phyloP scores from a whole-genome alignment of 192 early-diverging fungal genomes.

The Entomortierella chlamydospora region DNA sequence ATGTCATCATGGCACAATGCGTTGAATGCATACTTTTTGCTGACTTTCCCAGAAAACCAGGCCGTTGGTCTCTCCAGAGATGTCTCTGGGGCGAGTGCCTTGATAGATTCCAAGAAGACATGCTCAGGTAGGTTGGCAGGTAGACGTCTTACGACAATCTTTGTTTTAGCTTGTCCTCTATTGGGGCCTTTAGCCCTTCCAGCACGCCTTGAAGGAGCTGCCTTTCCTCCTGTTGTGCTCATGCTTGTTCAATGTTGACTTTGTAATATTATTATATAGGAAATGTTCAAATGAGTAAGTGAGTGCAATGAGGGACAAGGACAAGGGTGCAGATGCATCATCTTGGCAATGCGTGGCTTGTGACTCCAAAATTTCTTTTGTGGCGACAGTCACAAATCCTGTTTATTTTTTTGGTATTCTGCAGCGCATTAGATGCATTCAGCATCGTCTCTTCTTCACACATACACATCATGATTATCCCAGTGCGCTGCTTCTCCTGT shows the following conservation, averaged over 20 bases:
- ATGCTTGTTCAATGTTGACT: slow-evolving; percentile 4
- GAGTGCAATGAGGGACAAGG: no score
- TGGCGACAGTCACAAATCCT: no score
- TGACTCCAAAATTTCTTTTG: background rate
- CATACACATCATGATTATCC: slow-evolving; percentile 88
- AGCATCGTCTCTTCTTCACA: background rate
- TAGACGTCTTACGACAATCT: slow-evolving; percentile 81
- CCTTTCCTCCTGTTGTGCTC: slow-evolving; percentile 23
- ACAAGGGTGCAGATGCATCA: no score
- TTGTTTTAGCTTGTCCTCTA: slow-evolving; percentile 64
- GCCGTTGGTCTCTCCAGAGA: slow-evolving; percentile 59
- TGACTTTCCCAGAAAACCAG: slow-evolving; percentile 78
- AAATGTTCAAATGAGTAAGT: background rate
- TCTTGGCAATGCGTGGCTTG: background rate
- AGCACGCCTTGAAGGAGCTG: slow-evolving; percentile 25
- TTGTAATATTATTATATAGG: background rate
- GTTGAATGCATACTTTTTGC: slow-evolving; percentile 69
- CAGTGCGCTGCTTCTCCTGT: slow-evolving; percentile 98
- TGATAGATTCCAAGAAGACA: slow-evolving; percentile 72
- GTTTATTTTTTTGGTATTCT: slow-evolving; percentile 1
- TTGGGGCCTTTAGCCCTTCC: slow-evolving; percentile 34
- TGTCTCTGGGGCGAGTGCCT: slow-evolving; percentile 62
- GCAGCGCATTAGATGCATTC: background rate
- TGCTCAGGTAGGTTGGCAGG: slow-evolving; percentile 82
- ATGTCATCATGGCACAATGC: background rate